A percentile compares a stretch with the other conserved stretches of the same genome.
phyloP scores from a whole-genome alignment of 2,329 filamentous ascomycete species.

The Venturia oleaginea region DNA sequence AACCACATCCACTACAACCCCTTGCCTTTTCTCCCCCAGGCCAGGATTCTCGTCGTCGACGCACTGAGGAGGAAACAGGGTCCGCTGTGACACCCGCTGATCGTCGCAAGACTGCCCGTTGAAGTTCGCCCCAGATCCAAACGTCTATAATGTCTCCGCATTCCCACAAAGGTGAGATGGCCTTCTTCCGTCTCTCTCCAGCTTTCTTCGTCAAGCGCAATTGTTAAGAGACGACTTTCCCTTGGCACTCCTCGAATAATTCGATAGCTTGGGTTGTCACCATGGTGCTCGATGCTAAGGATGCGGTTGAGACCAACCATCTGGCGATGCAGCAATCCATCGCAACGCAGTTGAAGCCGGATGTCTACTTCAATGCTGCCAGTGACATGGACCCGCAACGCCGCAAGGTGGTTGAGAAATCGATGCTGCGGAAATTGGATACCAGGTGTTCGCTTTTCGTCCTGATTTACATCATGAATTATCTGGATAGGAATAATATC shows the following conservation, averaged over 20 bases:
- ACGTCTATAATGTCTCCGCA: not conserved
- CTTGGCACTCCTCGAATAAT: not conserved
- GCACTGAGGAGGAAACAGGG: no score
- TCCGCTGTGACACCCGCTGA: not conserved
- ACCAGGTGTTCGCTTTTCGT: slow-evolving; percentile 23
- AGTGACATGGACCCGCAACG: slow-evolving; percentile 22
- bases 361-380: slow-evolving; percentile 1
- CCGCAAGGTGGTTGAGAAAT: slow-evolving; percentile 25
- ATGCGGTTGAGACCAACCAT: not conserved
- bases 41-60: no score
- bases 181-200: not conserved
- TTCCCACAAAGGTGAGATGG: not conserved
- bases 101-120: not conserved
- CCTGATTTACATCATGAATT: slow-evolving; percentile 30
- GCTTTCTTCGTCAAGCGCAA: not conserved
- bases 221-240: not conserved
- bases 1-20: not conserved
- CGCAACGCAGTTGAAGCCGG: not conserved
- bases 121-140: not conserved
- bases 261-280: not conserved
- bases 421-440: slow-evolving; percentile 27
- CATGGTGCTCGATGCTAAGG: not conserved
- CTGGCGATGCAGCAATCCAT: not conserved
- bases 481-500: slow-evolving; percentile 57
- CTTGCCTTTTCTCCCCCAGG: not conserved